phyloP scores from a whole-genome alignment of 768 basidiomycete species.

The Kwoniella sp. region DNA sequence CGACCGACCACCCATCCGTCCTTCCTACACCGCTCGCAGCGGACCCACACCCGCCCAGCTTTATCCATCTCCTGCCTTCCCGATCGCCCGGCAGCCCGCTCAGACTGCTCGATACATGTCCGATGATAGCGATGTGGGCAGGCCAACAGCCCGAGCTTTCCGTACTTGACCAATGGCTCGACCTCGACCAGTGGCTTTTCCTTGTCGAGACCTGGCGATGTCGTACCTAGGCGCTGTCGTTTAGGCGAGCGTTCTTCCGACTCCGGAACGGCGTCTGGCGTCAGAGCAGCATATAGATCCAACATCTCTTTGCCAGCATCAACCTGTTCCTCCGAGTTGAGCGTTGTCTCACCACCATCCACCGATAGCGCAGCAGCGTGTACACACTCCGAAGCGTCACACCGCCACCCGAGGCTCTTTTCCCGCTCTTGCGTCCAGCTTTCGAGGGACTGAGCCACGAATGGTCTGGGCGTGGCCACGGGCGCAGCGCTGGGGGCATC shows the following conservation, averaged over 20 bases:
- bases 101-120: conserved; percentile 22
- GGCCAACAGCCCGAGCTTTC: conserved; percentile 9
- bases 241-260: too few relatives aligned
- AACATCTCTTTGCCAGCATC: conserved; percentile 34
- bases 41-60: conserved; percentile 23
- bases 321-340: not conserved
- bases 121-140: conserved; percentile 32
- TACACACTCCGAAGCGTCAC: conserved; percentile 31
- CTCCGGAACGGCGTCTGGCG: too few relatives aligned
- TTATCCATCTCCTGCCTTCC: not conserved
- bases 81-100: conserved; percentile 16
- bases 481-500: too few relatives aligned
- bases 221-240: too few relatives aligned
- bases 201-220: too few relatives aligned
- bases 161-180: too few relatives aligned
- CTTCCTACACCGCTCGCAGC: conserved; percentile 32
- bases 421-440: conserved; percentile 30
- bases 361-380: conserved; percentile 16
- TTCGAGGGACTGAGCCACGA: conserved; percentile 27
- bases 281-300: conserved; percentile 72
- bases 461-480: not conserved
- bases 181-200: too few relatives aligned
- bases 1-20: conserved; percentile 25
- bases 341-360: not conserved
- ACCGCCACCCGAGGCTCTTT: conserved; percentile 35